phyloP scores from a whole-genome alignment of 75 land plant genomes.

The Sequoia sempervirens region DNA sequence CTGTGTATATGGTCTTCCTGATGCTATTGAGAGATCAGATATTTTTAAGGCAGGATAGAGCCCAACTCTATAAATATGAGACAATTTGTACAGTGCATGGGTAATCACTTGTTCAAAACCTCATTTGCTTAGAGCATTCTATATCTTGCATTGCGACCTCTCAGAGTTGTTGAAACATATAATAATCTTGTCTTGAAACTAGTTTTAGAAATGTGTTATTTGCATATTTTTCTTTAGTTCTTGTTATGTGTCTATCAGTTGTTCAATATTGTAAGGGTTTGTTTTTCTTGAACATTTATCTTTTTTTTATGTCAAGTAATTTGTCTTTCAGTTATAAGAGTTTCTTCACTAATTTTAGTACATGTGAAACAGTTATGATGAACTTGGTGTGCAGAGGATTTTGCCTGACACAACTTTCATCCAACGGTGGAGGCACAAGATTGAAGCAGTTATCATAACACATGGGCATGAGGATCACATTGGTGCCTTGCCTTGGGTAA shows the following conservation, averaged over 20 bases:
- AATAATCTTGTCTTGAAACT: too few relatives aligned
- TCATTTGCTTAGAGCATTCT: too few relatives aligned
- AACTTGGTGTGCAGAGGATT: constrained; percentile 38
- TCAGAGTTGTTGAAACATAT: too few relatives aligned
- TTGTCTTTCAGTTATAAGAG: not conserved
- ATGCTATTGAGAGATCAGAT: too few relatives aligned
- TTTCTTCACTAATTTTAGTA: not conserved
- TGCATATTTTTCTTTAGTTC: not conserved
- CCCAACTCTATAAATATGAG: too few relatives aligned
- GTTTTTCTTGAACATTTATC: not conserved
- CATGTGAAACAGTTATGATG: constrained; percentile 34
- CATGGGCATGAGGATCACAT: constrained; percentile 62
- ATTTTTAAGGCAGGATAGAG: too few relatives aligned
- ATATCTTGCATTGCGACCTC: too few relatives aligned
- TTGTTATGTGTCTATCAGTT: not conserved
- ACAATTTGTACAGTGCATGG: too few relatives aligned
- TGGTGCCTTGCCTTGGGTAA: constrained; percentile 58
- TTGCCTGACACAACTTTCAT: constrained; percentile 46
- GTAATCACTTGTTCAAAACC: too few relatives aligned
- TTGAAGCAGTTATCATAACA: constrained; percentile 52
- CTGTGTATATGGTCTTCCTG: too few relatives aligned
- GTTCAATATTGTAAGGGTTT: not conserved
- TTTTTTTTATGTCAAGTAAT: not conserved
- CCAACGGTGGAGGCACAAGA: constrained; percentile 46
- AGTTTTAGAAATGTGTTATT: not conserved